Evolutionary conservation across 1,284 basidiomycete species (phyloP).

Genomic region (Moniliophthora roreri): DNA sequence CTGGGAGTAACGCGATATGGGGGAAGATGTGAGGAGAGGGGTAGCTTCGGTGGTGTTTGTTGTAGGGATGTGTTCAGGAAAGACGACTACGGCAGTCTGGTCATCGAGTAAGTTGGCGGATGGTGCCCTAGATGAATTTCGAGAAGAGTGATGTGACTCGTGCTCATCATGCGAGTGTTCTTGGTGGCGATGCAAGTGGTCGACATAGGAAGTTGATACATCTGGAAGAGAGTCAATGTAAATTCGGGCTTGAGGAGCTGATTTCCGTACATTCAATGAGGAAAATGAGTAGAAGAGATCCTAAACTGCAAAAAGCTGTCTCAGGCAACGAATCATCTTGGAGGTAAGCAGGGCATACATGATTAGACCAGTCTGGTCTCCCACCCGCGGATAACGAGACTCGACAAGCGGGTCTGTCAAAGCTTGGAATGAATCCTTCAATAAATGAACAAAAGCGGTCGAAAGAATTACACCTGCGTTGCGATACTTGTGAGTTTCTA

Average conservation of each 20-base stretch:
- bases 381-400: constrained; percentile 43
- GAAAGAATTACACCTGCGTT: constrained; percentile 68
- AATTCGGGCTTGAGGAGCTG: neutral
- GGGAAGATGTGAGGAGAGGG: too few relatives aligned
- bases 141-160: constrained; percentile 9
- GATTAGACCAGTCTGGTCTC: constrained; percentile 63
- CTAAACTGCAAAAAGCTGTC: constrained; percentile 41
- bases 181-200: constrained; percentile 51
- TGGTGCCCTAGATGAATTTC: constrained; percentile 15
- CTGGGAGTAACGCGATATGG: neutral
- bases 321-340: neutral
- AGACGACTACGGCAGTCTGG: constrained; percentile 10
- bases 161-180: constrained; percentile 40
- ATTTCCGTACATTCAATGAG: constrained; percentile 67
- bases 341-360: constrained; percentile 49
- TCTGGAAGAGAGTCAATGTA: constrained; percentile 38
- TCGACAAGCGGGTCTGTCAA: constrained; percentile 49
- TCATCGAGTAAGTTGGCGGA: constrained; percentile 6
- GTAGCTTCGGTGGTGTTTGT: too few relatives aligned
- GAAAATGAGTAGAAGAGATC: constrained; percentile 68
- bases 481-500: neutral
- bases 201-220: constrained; percentile 70
- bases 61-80: neutral
- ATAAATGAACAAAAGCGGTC: constrained; percentile 76
- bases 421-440: constrained; percentile 71